Evolutionary conservation across 192 early-diverging fungal species (phyloP).

Genomic region (Chytriomyces sp.): DNA sequence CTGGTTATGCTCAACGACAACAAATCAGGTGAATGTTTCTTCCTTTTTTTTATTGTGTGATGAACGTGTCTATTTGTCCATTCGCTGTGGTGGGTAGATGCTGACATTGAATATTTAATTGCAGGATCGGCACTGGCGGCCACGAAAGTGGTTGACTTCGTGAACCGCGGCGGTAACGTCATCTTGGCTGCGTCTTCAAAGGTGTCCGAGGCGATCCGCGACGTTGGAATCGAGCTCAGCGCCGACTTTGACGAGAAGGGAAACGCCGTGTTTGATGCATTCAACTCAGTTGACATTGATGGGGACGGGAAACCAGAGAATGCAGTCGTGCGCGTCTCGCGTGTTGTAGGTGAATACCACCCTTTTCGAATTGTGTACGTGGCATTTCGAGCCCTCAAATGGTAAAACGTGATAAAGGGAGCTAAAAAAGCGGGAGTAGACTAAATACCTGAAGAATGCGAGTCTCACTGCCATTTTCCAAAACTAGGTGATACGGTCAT

Average conservation of each 20-base stretch:
- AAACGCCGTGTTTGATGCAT: slow-evolving; percentile 74
- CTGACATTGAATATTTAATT: slow-evolving; percentile 28
- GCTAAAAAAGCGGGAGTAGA: no score
- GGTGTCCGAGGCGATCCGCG: slow-evolving; percentile 69
- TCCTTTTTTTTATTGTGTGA: not conserved
- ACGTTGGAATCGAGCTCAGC: slow-evolving; percentile 88
- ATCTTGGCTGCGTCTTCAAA: slow-evolving; percentile 70
- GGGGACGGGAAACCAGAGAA: slow-evolving; percentile 59
- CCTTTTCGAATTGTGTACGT: no score
- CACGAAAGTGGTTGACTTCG: slow-evolving; percentile 75
- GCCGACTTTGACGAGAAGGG: slow-evolving; percentile 78
- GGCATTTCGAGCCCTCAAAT: no score
- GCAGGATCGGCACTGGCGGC: slow-evolving; percentile 54
- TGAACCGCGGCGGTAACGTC: slow-evolving; percentile 90
- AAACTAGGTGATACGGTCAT: slow-evolving; percentile 40
- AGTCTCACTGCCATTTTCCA: no score
- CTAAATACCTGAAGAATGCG: no score
- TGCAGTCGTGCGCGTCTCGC: slow-evolving; percentile 41
- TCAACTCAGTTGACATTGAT: slow-evolving; percentile 50
- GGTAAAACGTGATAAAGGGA: no score
- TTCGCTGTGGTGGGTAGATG: not conserved
- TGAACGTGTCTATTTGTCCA: not conserved
- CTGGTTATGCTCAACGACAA: slow-evolving; percentile 80
- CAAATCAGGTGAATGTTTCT: slow-evolving; percentile 54
- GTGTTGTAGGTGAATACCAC: slow-evolving; percentile 39